Conservation (phyloP, 148 eudicot species). For the Rhododendron kiyosumense region DNA sequence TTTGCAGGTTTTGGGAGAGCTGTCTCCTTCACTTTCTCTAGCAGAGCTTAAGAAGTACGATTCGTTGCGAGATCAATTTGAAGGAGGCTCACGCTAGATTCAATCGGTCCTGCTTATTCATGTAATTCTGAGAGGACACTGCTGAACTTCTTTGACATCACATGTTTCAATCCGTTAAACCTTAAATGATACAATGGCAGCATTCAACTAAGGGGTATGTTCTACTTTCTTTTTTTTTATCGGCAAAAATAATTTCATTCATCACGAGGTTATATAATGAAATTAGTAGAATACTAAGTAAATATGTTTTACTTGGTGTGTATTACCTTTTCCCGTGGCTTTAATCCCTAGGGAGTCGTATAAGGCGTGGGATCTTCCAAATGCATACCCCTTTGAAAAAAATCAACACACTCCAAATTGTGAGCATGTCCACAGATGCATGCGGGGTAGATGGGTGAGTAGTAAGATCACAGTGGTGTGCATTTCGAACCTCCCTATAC, state of each 20-base stretch:
- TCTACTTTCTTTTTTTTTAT: neutral
- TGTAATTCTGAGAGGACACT: neutral
- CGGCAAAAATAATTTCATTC: neutral
- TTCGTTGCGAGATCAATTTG: constrained; percentile 78
- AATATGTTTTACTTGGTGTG: neutral
- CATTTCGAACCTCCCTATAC: neutral
- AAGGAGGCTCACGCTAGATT: constrained; percentile 57
- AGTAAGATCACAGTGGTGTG: neutral
- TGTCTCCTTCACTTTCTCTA: constrained; percentile 82
- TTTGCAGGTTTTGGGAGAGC: constrained; percentile 75
- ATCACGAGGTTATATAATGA: neutral
- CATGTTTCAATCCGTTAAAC: neutral
- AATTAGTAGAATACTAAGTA: neutral
- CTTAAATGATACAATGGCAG: neutral
- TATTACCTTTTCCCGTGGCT: neutral
- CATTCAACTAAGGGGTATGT: neutral
- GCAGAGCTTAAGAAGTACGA: constrained; percentile 84
- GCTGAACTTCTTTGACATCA: constrained; percentile 2
- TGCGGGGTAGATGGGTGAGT: neutral
- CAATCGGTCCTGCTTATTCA: neutral
- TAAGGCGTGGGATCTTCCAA: too few relatives aligned
- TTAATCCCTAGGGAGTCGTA: too few relatives aligned
- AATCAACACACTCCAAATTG: neutral
- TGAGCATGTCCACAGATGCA: neutral
- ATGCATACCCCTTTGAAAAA: neutral